Conservation (phyloP, 371 early-diverging fungal species). For the Syncephalis fuscata region DNA sequence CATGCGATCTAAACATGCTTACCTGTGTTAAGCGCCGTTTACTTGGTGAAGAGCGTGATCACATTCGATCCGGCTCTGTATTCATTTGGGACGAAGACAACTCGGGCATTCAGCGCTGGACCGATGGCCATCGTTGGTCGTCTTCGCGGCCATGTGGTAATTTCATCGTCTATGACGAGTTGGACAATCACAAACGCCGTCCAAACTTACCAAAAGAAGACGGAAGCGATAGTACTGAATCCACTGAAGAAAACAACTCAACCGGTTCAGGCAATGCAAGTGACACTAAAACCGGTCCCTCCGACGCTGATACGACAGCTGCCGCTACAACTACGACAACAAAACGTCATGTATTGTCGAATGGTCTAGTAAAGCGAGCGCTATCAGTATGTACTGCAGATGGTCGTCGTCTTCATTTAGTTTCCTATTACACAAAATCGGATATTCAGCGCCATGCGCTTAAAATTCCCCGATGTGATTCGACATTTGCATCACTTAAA, state of each 20-base stretch:
- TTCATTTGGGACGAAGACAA: constrained; percentile 84
- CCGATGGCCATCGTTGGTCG: constrained; percentile 79
- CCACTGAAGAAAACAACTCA: neutral
- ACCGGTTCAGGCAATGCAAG: too few species aligned
- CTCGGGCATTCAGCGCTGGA: constrained; percentile 82
- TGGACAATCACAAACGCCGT: constrained; percentile 26
- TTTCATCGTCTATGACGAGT: constrained; percentile 66
- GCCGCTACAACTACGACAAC: too few species aligned
- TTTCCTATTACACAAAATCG: constrained; percentile 65
- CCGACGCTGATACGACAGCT: too few species aligned
- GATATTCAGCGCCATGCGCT: constrained; percentile 36
- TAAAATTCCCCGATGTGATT: constrained; percentile 23
- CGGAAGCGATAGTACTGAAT: neutral
- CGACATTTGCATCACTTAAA: constrained; percentile 16
- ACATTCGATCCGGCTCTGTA: constrained; percentile 66
- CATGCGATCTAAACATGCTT: constrained; percentile 39
- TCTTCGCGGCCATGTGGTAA: constrained; percentile 66
- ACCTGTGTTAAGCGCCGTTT: constrained; percentile 55
- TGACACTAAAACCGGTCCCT: too few species aligned
- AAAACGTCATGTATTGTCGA: neutral
- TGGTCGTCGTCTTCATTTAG: constrained; percentile 68
- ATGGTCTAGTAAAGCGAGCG: constrained; percentile 73
- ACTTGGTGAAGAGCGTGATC: constrained; percentile 54
- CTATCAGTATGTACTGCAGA: constrained; percentile 62
- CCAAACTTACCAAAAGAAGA: too few species aligned